Base-by-base conservation (phyloP, 139 green algal species). In the Pleodorina starrii region DNA sequence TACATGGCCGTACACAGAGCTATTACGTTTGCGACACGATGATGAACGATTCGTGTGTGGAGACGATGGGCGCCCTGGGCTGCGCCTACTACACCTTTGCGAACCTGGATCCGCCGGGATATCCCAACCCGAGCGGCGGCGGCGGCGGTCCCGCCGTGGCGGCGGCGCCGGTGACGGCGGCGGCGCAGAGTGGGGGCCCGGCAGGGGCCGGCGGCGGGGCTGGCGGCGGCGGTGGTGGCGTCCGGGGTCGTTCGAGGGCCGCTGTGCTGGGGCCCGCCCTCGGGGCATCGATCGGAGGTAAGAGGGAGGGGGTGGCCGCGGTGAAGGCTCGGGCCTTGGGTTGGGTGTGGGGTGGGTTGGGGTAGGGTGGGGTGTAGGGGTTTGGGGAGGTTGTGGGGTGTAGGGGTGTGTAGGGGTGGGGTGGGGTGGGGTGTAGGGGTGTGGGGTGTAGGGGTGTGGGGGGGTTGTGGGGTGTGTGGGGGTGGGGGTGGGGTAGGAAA, bases 41-140 rank as follows among this genome's bases (percentile, higher is more conserved):
- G 29, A 75, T 75, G 66, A 75, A 14, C 32, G 66, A 75, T 27
- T 5, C 6, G 29, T 75, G 66, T 25, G 32, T 75, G 10, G 10
- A 21, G 32, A 5, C 10, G 6, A 75, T 46, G 66, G n/a, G 66
- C n/a, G 32, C 35, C 66, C 9, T 75, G 32, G 66, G 66, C 9
- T 75, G 66, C 35, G 66, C 66, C 66, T 75, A 43, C 35, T 75
- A 75, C 66, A 75, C 66, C 29, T 75, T 46, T 21, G 32, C 66
- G 19, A 44, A 43, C 66, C 66, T 75, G 59, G 16, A 71, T 14
- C 59, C 59, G 11, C 59, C 59, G 59, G 59, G 59, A n/a, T 14
- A 46, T 75, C 66, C 66, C 29, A 42, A 16, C 29, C 32, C 32
- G 27, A 38, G 66, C 66, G 42, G 32, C 42, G 19, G 35, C 66